Evolutionary conservation across 2,329 filamentous ascomycete species (phyloP).

Genomic region (Cytospora mali): DNA sequence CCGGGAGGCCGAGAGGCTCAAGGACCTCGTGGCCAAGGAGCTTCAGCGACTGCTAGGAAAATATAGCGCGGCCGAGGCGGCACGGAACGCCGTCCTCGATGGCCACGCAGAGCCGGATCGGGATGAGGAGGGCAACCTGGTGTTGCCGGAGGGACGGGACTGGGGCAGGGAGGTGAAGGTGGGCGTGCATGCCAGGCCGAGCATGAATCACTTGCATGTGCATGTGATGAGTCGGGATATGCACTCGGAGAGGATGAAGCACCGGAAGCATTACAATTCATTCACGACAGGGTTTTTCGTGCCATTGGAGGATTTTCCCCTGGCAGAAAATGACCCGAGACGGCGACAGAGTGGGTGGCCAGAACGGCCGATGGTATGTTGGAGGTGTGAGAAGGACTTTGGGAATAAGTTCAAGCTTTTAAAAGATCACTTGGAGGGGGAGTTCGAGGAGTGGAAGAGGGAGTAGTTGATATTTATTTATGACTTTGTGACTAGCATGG

Average conservation of each 20-base stretch:
- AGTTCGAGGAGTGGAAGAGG: conserved; percentile 57
- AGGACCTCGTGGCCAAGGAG: conserved; percentile 70
- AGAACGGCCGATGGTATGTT: conserved; percentile 71
- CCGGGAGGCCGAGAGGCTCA: conserved; percentile 63
- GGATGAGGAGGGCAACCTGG: conserved; percentile 53
- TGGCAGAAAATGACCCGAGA: conserved; percentile 66
- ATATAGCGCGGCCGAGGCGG: conserved; percentile 63
- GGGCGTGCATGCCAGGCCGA: conserved; percentile 85
- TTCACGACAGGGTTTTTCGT: conserved; percentile 88
- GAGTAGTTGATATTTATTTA: conserved; percentile 35
- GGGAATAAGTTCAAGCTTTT: conserved; percentile 72
- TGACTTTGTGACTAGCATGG: conserved; percentile 3
- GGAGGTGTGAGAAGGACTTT: conserved; percentile 79
- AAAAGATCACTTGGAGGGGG: conserved; percentile 68
- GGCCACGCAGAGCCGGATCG: conserved; percentile 64
- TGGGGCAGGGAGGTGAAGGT: conserved; percentile 75
- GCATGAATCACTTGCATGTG: conserved; percentile 90
- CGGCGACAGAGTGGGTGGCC: conserved; percentile 63
- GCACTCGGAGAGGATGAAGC: conserved; percentile 70
- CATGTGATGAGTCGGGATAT: conserved; percentile 85
- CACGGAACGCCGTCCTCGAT: conserved; percentile 69
- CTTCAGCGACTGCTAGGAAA: conserved; percentile 69
- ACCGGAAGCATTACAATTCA: conserved; percentile 89
- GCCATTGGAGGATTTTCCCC: conserved; percentile 75
- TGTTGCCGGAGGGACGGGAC: conserved; percentile 72